phyloP scores from a whole-genome alignment of 306 rosid species.

The Trifolium dubium region DNA sequence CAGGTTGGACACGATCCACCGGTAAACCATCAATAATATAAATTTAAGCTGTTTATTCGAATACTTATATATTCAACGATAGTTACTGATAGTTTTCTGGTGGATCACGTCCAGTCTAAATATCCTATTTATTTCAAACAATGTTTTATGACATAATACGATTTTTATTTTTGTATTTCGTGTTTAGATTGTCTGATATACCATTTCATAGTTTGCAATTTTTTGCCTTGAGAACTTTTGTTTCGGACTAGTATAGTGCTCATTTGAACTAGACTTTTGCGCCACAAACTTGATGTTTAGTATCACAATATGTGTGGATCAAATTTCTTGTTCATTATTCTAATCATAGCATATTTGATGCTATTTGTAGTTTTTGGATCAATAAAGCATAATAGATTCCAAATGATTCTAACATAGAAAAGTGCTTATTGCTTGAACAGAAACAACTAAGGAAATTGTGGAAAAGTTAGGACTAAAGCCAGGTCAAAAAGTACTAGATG shows the following conservation, averaged over 20 bases:
- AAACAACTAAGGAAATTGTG: constrained; percentile 80
- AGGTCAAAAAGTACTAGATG: constrained; percentile 82
- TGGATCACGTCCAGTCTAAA: not conserved
- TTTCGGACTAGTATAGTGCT: no score
- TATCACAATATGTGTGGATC: no score
- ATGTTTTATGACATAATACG: not conserved
- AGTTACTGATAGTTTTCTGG: not conserved
- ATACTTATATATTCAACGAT: not conserved
- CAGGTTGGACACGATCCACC: not conserved
- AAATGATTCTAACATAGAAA: not conserved
- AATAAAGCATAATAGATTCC: not conserved
- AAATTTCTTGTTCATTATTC: not conserved
- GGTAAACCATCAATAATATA: not conserved
- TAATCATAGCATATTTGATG: not conserved
- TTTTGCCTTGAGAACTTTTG: no score
- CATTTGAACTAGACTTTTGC: no score
- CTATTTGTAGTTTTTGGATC: not conserved
- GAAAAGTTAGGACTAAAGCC: constrained; percentile 70
- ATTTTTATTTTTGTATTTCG: not conserved
- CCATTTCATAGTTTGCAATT: not conserved
- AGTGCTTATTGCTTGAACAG: constrained; percentile 53
- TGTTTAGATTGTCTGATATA: constrained; percentile 8
- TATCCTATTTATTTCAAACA: not conserved
- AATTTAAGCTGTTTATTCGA: not conserved
- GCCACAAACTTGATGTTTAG: no score